phyloP scores from a whole-genome alignment of 2,329 filamentous ascomycete genomes.

The Botrytis fabae region DNA sequence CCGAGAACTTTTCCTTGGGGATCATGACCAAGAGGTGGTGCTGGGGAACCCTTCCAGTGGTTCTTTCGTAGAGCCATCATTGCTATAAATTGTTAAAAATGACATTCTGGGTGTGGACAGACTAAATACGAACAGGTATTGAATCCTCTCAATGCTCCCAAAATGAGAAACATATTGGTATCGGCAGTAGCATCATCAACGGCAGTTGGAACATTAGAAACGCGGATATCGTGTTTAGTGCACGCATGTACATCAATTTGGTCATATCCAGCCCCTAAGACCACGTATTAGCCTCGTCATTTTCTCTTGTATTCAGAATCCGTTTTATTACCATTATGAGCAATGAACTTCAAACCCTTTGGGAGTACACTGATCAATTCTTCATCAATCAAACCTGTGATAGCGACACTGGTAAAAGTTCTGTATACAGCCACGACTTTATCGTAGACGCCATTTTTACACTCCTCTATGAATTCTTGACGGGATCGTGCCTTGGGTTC shows the following conservation, averaged over 20 bases:
- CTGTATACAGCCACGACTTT: constrained; percentile 66
- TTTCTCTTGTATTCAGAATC: neutral
- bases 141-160: constrained; percentile 77
- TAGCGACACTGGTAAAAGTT: constrained; percentile 63
- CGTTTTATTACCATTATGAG: constrained; percentile 55
- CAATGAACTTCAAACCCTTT: constrained; percentile 55
- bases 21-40: constrained; percentile 67
- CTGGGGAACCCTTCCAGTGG: constrained; percentile 63
- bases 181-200: constrained; percentile 85
- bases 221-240: constrained; percentile 62
- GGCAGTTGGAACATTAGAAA: constrained; percentile 80
- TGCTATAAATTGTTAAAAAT: constrained; percentile 36
- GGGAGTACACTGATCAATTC: constrained; percentile 65
- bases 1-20: constrained; percentile 77
- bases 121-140: constrained; percentile 47
- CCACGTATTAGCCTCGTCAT: neutral
- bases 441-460: constrained; percentile 63
- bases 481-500: constrained; percentile 61
- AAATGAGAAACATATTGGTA: constrained; percentile 74
- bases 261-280: constrained; percentile 77
- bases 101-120: neutral
- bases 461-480: constrained; percentile 68
- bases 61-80: constrained; percentile 66
- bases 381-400: constrained; percentile 70
- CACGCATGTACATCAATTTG: constrained; percentile 75